Evolutionary conservation across 371 early-diverging fungal genomes (phyloP).

Genomic region (Mucor sp.): DNA sequence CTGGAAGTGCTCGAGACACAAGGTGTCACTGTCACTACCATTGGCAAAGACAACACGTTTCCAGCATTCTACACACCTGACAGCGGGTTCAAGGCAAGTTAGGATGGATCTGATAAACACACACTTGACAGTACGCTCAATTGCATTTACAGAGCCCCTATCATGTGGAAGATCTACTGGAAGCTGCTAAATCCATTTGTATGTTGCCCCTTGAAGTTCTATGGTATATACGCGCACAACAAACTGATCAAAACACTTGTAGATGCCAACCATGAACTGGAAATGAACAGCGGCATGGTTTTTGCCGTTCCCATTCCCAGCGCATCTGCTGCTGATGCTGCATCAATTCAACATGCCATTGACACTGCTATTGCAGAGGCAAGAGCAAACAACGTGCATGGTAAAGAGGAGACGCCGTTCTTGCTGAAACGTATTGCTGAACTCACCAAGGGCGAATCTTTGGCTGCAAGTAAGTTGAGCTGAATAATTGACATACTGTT

Average conservation of each 20-base stretch:
- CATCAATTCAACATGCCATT: constrained; percentile 70
- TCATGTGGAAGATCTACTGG: constrained; percentile 54
- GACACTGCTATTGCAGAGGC: constrained; percentile 71
- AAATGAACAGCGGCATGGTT: constrained; percentile 79
- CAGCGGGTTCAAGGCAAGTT: constrained; percentile 67
- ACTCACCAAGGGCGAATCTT: constrained; percentile 79
- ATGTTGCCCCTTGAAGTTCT: constrained; percentile 1
- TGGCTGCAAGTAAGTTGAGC: constrained; percentile 70
- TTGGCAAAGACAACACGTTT: constrained; percentile 66
- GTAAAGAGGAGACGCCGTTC: constrained; percentile 92
- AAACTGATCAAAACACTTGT: neutral
- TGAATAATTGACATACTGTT: too few species aligned
- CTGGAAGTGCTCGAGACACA: constrained; percentile 93
- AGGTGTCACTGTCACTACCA: constrained; percentile 89
- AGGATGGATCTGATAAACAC: neutral
- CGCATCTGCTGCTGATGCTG: constrained; percentile 64
- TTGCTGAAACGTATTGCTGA: constrained; percentile 80
- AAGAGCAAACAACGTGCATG: constrained; percentile 60
- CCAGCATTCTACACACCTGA: constrained; percentile 90
- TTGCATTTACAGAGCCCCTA: constrained; percentile 57
- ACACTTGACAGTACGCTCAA: neutral
- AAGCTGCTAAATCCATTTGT: constrained; percentile 73
- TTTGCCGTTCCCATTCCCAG: constrained; percentile 90
- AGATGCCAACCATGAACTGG: constrained; percentile 70
- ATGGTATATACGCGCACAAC: neutral